Base-by-base conservation (phyloP, 305 asterid genomes). In the Solanum aculeatissimum region DNA sequence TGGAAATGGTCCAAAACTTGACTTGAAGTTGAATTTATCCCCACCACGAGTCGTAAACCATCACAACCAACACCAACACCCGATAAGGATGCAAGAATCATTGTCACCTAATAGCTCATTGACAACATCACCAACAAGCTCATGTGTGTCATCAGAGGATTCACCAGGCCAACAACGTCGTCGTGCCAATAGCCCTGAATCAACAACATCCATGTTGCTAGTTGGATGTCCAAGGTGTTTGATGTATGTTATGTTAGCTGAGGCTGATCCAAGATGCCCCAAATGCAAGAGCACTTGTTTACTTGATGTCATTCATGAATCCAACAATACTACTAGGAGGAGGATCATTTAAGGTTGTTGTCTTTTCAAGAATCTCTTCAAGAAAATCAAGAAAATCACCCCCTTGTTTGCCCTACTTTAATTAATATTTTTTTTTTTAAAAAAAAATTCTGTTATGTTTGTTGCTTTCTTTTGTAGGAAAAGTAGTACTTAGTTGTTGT, bases 171-270 rank as follows among this genome's bases (percentile, higher is more conserved):
- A 40, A 70, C 86, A 81, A 43, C 55, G 79, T 29, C 87, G 80
- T 85, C 11, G 9, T 62, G 86, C 90, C 23, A 84, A 68, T 80
- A 91, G 92, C 88, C 91, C 92, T 0, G 93, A 91, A 58, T 85
- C 89, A 25, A 78, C 92, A 54, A 71, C 80, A 74, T 85, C 92
- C 15, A 89, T 91, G 93, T 85, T 91, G 40, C 87, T 89, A 1
- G 91, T 88, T 4, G 93, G 93, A 1, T 91, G 93, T 70, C 90
- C 91, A 0, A 84, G 90, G 16, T 89, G 93, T 80, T 89, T 91
- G 40, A 88, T 91, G 91, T 91, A 91, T 83, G 88, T 91, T 42
- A 89, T 91, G 91, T 83, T 91, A 9, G 83, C 91, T 23, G 89
- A 87, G 82, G 85, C 85, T 65, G 90, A 91, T 66, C 91, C 90